Conservation (phyloP, 768 basidiomycete genomes). For the Mycena floridula region DNA sequence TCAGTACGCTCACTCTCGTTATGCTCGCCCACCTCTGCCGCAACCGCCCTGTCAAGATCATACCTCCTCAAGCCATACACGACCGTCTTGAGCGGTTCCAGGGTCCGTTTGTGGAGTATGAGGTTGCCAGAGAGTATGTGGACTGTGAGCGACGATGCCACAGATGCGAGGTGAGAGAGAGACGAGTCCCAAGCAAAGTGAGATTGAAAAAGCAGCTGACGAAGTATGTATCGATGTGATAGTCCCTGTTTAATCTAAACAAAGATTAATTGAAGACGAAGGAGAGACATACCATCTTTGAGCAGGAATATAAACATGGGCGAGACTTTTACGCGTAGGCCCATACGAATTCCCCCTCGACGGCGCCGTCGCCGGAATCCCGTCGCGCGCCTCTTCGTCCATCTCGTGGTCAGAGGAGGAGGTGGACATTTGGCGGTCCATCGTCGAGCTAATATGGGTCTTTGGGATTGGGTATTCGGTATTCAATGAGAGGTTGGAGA, state of each 20-base stretch:
- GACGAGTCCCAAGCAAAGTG: conserved; percentile 24
- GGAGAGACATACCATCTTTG: conserved; percentile 53
- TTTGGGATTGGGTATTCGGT: no score
- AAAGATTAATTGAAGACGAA: conserved; percentile 50
- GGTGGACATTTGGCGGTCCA: no score
- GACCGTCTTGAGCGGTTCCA: conserved; percentile 65
- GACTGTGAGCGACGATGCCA: conserved; percentile 31
- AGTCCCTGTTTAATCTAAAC: conserved; percentile 53
- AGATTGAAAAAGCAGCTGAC: conserved; percentile 65
- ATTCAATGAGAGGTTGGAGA: no score
- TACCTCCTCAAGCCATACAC: conserved; percentile 65
- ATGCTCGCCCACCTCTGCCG: no score
- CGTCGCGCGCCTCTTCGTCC: no score
- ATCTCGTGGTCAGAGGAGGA: no score
- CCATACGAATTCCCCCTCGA: no score
- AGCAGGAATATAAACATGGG: conserved; percentile 67
- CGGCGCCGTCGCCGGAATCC: no score
- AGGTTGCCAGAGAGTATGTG: conserved; percentile 75
- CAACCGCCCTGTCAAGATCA: conserved; percentile 61
- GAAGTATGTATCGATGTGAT: conserved; percentile 59
- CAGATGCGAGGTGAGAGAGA: not conserved
- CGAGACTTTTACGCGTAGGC: conserved; percentile 44
- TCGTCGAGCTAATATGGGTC: no score
- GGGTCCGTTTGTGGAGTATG: conserved; percentile 65
- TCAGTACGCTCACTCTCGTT: no score